Base-by-base conservation (phyloP, 2,329 filamentous ascomycete genomes). In the Pseudogymnoascus sp. region DNA sequence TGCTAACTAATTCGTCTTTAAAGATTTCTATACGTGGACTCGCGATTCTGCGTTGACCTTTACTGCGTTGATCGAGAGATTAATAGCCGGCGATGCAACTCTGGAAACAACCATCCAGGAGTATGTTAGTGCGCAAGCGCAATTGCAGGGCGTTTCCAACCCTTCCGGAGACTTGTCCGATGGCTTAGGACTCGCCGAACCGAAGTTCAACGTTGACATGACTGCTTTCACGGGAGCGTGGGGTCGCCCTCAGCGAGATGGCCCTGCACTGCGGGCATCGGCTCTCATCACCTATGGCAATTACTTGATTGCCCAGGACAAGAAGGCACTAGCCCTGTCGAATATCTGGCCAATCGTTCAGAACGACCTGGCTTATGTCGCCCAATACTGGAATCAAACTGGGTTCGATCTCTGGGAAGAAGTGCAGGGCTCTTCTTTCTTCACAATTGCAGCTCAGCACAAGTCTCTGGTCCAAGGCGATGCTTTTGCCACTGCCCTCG, bases 341-440 rank as follows among this genome's bases (percentile, higher is more conserved):
- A 85, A 87, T 69, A 77, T 84, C 8, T 93, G 89, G 89, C 90
- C 90, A 2, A 78, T 93, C 61, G 83, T 92, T 50, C 79, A 81
- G 59, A 93, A 92, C 68, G 91, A 95, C 70, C 79, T 96, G 35
- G 81, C 81, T 46, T 95, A 93, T 66, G 85, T 91, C 5, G 82
- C 85, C 1, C 84, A 90, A 70, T 90, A 90, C 76, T 90, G 88
- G 85, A 84, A 82, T 64, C 74, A 80, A 64, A 80, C 81, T 6
- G 81, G 80, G 0, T 95, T 86, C 70, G 91, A 96, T 73, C 81
- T 96, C 2, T 95, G 91, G 91, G 91, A 95, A 73, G 91, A 95
- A 73, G 84, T 93, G 10, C 78, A 80, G 24, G 89, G 89, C 38
- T 87, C 84, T 22, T 92, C 89, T 0, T 95, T 93, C 78, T 96